A percentile compares a stretch with the other conserved stretches of the same genome.
Conservation (phyloP, 192 early-diverging fungal genomes). For the Spinellus fusiger region DNA sequence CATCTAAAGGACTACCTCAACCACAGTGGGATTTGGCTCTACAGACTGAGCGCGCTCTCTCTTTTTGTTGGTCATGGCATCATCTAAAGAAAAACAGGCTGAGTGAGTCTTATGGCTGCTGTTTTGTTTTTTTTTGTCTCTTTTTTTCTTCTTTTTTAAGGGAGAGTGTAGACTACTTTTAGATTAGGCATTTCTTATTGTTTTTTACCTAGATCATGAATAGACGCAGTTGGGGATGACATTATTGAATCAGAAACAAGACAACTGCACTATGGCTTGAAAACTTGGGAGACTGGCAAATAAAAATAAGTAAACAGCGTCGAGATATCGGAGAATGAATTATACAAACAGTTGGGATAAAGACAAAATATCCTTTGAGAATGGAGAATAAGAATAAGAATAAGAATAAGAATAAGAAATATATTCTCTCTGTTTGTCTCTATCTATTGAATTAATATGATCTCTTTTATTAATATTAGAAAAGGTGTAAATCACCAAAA, state of each 20-base stretch:
- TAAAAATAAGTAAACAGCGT: neutral
- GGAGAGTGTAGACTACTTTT: too few species aligned
- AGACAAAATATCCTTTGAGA: too few species aligned
- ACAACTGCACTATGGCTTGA: too few species aligned
- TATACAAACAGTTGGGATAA: too few species aligned
- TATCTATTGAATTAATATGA: too few species aligned
- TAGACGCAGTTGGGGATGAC: slow-evolving; percentile 12
- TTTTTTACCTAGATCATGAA: slow-evolving; percentile 7
- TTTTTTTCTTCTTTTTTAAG: neutral
- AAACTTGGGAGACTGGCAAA: neutral
- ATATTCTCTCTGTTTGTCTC: too few species aligned
- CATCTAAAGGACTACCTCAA: slow-evolving; percentile 6
- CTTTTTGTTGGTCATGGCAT: slow-evolving; percentile 21
- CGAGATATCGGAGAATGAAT: neutral
- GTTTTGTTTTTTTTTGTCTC: neutral
- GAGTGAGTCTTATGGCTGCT: neutral
- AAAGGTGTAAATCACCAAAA: too few species aligned
- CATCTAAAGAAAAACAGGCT: slow-evolving; percentile 10
- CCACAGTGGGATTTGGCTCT: slow-evolving; percentile 14
- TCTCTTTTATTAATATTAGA: too few species aligned
- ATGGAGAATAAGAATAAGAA: too few species aligned
- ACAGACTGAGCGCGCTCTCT: slow-evolving; percentile 30
- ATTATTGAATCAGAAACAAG: neutral
- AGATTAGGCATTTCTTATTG: too few species aligned
- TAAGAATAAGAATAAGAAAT: too few species aligned